Conservation (phyloP, 1,284 basidiomycete genomes). For the Fomitopsis palustris region DNA sequence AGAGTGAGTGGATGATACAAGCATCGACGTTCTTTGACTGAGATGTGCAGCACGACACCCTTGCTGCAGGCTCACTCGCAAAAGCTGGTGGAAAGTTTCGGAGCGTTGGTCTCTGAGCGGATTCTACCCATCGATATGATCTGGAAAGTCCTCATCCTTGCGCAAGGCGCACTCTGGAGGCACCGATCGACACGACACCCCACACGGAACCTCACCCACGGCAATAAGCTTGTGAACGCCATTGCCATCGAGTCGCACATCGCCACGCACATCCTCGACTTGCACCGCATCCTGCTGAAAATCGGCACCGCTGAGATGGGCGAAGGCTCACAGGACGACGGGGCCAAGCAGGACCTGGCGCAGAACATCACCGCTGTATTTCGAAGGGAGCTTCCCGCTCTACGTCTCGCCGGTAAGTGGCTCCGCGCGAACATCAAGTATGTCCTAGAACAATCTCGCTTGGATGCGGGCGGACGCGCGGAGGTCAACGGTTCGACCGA, state of each 20-base stretch:
- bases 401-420: constrained; percentile 92
- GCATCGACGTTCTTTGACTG: neutral
- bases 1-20: constrained; percentile 44
- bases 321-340: constrained; percentile 48
- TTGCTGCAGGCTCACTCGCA: constrained; percentile 17
- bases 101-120: constrained; percentile 58
- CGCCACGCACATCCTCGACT: constrained; percentile 68
- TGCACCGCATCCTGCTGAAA: constrained; percentile 66
- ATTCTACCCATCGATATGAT: constrained; percentile 76
- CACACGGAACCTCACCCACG: constrained; percentile 11
- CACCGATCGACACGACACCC: constrained; percentile 53
- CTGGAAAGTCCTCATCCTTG: constrained; percentile 69
- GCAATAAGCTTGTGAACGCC: constrained; percentile 26
- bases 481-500: constrained; percentile 13
- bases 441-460: constrained; percentile 33
- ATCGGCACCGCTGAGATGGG: constrained; percentile 58
- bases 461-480: constrained; percentile 23
- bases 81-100: constrained; percentile 51
- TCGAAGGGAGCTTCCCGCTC: constrained; percentile 80
- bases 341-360: constrained; percentile 60
- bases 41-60: neutral
- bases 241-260: constrained; percentile 63
- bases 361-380: constrained; percentile 84
- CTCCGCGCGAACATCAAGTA: constrained; percentile 77
- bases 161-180: constrained; percentile 81